Evolutionary conservation across 129 eudicot species (phyloP), one percentile per base, ranked within the genome.

Genomic region (Saposhnikovia divaricata): DNA sequence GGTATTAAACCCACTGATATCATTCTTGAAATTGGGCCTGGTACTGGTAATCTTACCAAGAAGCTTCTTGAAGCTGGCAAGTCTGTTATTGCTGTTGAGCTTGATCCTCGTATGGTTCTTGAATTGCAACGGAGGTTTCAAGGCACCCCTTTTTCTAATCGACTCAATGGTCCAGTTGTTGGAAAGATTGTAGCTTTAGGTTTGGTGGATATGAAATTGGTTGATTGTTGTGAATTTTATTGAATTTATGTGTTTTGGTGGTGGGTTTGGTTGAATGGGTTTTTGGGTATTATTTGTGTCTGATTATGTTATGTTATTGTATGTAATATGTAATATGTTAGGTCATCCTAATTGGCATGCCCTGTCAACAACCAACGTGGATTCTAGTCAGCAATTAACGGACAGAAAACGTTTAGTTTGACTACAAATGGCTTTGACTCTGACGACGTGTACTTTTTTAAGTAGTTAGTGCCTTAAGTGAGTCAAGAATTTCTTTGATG

Each of bases 11-110:
- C 87, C 47, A 95, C 97, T 1, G 99, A 95, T 65, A 80, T 86
- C 39, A 82, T 95, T 65, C 97, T 95, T 46, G 99, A 95, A 82
- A 95, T 95, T 42, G 99, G 99, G 73, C 99, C 99, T 28, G 99
- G 99, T 81, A 95, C 99, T 0, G 99, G 97, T 74, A 95, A 95
- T 78, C 87, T 95, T 18, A 95, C 99, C 16, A 95, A 90, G 93
- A 95, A 95, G 86, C 96, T 95, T 85, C 94, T 95, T 3, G 99
- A 95, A 77, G 96, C 96, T 9, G 94, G 96, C 0, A 92, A 95
- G 50, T 83, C 89, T n/a, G 99, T 95, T 51, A 68, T 95, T 51
- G 97, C 99, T 5, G 99, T 95, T 55, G 99, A 95, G 84, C 90
- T 95, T 71, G 97, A 95, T 71, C 88, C 96, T 11, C 96, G 99